Conservation (phyloP, 2,329 filamentous ascomycete genomes). For the Aureobasidium namibiae region DNA sequence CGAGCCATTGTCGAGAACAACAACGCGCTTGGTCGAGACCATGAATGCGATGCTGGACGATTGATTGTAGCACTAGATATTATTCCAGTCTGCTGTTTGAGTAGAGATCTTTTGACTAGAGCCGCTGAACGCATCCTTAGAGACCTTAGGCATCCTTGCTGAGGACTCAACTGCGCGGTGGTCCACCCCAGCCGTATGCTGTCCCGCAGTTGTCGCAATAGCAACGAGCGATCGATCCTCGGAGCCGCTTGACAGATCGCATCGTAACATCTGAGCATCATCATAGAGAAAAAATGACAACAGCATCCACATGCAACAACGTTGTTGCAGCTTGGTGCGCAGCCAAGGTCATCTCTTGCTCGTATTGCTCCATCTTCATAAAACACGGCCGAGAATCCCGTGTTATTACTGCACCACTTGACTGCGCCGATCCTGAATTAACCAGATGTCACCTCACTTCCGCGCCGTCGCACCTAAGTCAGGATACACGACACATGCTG, state of each 20-base stretch:
- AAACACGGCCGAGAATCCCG: conserved; percentile 1
- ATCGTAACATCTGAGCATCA: neutral
- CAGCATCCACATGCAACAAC: neutral
- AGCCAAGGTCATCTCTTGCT: neutral
- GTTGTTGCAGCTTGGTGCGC: neutral
- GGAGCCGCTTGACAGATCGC: neutral
- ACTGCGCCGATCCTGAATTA: neutral
- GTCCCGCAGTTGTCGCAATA: neutral
- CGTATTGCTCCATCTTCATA: neutral
- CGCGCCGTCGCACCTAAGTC: neutral
- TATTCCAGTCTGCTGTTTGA: too few species aligned
- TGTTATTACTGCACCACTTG: neutral
- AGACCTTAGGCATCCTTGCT: neutral
- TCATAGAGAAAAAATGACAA: neutral
- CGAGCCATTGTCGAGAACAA: too few species aligned
- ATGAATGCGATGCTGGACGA: too few species aligned
- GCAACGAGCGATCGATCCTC: neutral
- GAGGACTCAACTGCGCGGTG: neutral
- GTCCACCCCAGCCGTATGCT: neutral
- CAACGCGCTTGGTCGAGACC: too few species aligned
- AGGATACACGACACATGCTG: neutral
- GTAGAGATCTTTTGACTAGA: too few species aligned
- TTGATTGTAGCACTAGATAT: too few species aligned
- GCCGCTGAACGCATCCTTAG: too few species aligned
- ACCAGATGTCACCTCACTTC: neutral